Conservation (phyloP, 805 yeast species). For the Starmerella stigmatis region DNA sequence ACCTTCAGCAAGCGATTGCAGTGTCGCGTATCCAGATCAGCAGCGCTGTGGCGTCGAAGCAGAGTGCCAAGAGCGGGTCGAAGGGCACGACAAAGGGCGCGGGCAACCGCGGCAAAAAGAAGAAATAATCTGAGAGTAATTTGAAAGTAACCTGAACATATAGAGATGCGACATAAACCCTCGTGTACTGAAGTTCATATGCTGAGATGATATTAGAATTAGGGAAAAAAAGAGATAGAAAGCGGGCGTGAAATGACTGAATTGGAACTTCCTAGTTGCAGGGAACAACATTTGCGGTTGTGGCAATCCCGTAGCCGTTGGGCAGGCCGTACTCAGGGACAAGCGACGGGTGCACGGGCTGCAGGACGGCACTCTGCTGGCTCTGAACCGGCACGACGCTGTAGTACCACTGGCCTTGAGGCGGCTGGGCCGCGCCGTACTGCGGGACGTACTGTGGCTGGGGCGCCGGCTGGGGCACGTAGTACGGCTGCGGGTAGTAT, state of each 20-base stretch:
- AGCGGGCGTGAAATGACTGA: no score
- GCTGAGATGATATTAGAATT: background rate
- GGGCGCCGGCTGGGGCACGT: constrained; percentile 2
- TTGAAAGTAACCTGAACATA: no score
- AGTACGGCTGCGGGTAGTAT: constrained; percentile 1
- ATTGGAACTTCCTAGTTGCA: background rate
- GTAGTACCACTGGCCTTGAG: constrained; percentile 17
- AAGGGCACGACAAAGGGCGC: constrained; percentile 3
- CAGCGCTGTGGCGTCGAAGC: background rate
- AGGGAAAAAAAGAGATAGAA: no score
- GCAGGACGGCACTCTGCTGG: constrained; percentile 13
- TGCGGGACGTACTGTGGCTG: background rate
- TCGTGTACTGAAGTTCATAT: background rate
- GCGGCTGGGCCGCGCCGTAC: constrained; percentile 3
- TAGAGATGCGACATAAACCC: no score
- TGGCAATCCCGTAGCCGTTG: constrained; percentile 12
- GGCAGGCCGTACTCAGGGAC: constrained; percentile 20
- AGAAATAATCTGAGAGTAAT: constrained; percentile 5
- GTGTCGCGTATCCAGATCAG: constrained; percentile 14
- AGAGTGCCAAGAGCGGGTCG: background rate
- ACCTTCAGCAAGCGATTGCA: constrained; percentile 19
- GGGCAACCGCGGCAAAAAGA: constrained; percentile 11
- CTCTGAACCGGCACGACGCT: constrained; percentile 13
- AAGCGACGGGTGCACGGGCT: constrained; percentile 15
- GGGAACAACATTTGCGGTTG: constrained; percentile 6